Base-by-base conservation (phyloP, 169 alveolate species). In the Pseudocohnilembus persalinus region DNA sequence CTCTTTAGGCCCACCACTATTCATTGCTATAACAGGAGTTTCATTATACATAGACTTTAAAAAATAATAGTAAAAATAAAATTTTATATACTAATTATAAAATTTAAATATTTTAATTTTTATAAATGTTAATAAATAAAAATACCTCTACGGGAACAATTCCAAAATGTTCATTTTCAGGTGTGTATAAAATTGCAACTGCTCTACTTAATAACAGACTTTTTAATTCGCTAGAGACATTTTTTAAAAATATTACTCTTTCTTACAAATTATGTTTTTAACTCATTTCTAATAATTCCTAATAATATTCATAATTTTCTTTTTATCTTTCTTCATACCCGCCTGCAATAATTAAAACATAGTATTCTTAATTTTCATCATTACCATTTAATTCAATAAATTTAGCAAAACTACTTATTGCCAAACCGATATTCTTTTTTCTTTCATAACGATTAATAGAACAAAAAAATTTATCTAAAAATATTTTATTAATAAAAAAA, bases 161-260 rank as follows among this genome's bases (percentile, higher is more conserved):
- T 33, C 99, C 99, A 84, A 98, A 98, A 89, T 98, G 99, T 82
- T 98, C 99, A 75, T 97, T 95, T 88, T 91, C 93, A 29, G 99
- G 99, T 0, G 99, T 98, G 90, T 98, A 98, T 31, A 97, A 88
- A 34, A 97, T 94, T 73, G 96, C 96, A 81, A 93, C 86, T 30
- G 98, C 92, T 81, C 91, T 88, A 68, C 89, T 85, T 32, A 97
- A 92, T 63, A 97, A 92, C 78, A 89, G 77, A 80, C 94, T 83
- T 83, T 97, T 92, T 73, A 93, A 92, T 30, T 81, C 85, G 68
- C 94, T 95, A 29, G 97, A 90, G 29, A 98, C 93, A 80, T 97
- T 95, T 77, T 86, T 94, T 65, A 96, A 83, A 87, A 98, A 96
- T n/a, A 92, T 80, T 24, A 97, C 96, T 74, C 84, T 88, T 75